These are phyloP conservation scores for Aspergillus fijiensis DNA, from an alignment of 2,329 filamentous ascomycete genomes.

Conservation along the genomic window DNA sequence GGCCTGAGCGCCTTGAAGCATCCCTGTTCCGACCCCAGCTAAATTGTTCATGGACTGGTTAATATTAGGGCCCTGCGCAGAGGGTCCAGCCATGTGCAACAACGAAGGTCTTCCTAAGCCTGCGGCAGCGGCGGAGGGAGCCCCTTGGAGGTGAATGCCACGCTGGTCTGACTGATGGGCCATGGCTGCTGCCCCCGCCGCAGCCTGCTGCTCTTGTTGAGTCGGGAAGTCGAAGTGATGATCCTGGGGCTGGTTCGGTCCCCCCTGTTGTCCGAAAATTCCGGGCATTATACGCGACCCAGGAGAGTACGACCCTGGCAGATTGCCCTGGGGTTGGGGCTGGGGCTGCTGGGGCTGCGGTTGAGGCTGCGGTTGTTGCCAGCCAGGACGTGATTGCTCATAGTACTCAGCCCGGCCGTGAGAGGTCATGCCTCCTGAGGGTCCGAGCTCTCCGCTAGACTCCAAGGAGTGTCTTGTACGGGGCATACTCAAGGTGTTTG, in stretches of 20 bases:
- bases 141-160: slow-evolving; percentile 65
- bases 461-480: slow-evolving; percentile 40
- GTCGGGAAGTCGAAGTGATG: slow-evolving; percentile 44
- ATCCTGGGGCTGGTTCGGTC: slow-evolving; percentile 42
- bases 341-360: slow-evolving; percentile 9
- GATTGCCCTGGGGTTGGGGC: slow-evolving; percentile 25
- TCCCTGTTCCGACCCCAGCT: slow-evolving; percentile 62
- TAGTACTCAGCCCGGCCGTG: slow-evolving; percentile 41
- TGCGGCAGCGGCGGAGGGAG: slow-evolving; percentile 53
- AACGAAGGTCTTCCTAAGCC: slow-evolving; percentile 48
- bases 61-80: slow-evolving; percentile 46
- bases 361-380: slow-evolving; percentile 40
- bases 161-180: slow-evolving; percentile 65
- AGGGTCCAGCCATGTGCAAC: slow-evolving; percentile 47
- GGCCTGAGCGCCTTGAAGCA: slow-evolving; percentile 53
- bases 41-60: slow-evolving; percentile 57
- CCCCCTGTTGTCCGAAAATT: slow-evolving; percentile 39
- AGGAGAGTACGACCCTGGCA: slow-evolving; percentile 42
- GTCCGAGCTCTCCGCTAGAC: slow-evolving; percentile 32
- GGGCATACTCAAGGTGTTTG: slow-evolving; percentile 81
- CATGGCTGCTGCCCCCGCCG: slow-evolving; percentile 45
- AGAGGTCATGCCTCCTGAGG: slow-evolving; percentile 31
- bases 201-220: slow-evolving; percentile 48
- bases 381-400: slow-evolving; percentile 40
- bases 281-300: slow-evolving; percentile 38